Percentiles rank a stretch among this genome's conserved stretches.
These are phyloP conservation scores for Termitomyces sp. DNA, from an alignment of 1,284 basidiomycete species.

Conservation along the genomic window DNA sequence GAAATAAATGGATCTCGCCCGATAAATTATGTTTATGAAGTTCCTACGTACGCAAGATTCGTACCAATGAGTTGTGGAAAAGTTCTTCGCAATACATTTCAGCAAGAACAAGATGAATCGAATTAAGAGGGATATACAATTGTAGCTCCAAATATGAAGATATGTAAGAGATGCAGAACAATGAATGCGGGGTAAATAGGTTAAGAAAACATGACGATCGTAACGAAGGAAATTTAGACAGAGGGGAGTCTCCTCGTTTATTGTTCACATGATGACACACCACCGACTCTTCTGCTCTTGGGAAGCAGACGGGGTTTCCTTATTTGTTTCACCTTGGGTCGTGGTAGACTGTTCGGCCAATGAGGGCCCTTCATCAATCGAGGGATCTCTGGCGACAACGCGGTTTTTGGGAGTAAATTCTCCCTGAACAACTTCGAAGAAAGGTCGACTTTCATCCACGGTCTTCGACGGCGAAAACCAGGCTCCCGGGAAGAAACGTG, in stretches of 20 bases:
- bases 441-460: conserved; percentile 38
- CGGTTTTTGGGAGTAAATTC: conserved; percentile 37
- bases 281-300: conserved; percentile 22
- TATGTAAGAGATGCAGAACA: conserved; percentile 36
- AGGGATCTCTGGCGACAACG: conserved; percentile 15
- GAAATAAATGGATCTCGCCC: no score
- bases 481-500: conserved; percentile 50
- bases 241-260: not conserved
- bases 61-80: not conserved
- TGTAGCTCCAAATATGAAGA: conserved; percentile 30
- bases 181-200: conserved; percentile 10
- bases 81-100: not conserved
- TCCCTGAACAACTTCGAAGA: conserved; percentile 46
- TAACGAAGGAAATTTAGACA: not conserved
- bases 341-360: conserved; percentile 9
- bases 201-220: conserved; percentile 7
- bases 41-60: not conserved
- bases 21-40: not conserved
- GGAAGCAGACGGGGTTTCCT: conserved; percentile 8
- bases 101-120: not conserved
- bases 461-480: conserved; percentile 42
- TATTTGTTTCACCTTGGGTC: conserved; percentile 12
- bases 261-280: conserved; percentile 29
- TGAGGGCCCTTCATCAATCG: conserved; percentile 16
- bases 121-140: conserved; percentile 7